Evolutionary conservation across 2,329 filamentous ascomycete species (phyloP).

Genomic region (Hypoxylon sp.): DNA sequence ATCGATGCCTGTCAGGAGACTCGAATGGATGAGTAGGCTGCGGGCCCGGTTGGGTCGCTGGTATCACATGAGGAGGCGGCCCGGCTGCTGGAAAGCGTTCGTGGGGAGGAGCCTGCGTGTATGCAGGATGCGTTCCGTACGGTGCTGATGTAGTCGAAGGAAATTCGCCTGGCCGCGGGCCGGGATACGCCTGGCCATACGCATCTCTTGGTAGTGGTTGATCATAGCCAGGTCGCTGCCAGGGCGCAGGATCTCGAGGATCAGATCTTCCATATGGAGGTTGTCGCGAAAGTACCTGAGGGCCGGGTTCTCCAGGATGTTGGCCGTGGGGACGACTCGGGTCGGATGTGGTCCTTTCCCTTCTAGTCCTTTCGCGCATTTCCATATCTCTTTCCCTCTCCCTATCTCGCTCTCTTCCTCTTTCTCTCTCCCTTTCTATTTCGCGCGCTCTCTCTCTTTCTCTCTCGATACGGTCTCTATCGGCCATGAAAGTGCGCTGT

Average conservation of each 20-base stretch:
- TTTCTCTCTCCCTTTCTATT: constrained; percentile 54
- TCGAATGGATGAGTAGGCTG: constrained; percentile 60
- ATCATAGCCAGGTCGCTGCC: constrained; percentile 61
- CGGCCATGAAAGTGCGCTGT: constrained; percentile 47
- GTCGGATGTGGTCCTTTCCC: constrained; percentile 66
- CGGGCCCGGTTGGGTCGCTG: constrained; percentile 49
- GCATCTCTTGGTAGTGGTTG: constrained; percentile 56
- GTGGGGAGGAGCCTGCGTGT: constrained; percentile 54
- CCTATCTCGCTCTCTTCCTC: constrained; percentile 58
- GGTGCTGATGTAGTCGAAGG: constrained; percentile 60
- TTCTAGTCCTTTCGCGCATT: constrained; percentile 54
- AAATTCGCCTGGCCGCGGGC: constrained; percentile 65
- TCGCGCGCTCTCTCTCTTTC: constrained; percentile 58
- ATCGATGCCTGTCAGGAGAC: constrained; percentile 66
- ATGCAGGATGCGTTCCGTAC: constrained; percentile 57
- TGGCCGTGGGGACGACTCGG: constrained; percentile 61
- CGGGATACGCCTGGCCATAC: constrained; percentile 61
- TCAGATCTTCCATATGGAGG: constrained; percentile 59
- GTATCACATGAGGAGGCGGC: constrained; percentile 54
- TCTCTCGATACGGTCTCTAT: constrained; percentile 60
- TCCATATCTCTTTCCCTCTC: constrained; percentile 55
- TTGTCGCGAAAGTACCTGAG: constrained; percentile 56
- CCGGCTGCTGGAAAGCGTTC: constrained; percentile 59
- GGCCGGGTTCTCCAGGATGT: constrained; percentile 63
- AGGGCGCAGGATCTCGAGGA: constrained; percentile 53